Percentiles rank a stretch among this genome's conserved stretches.
Evolutionary conservation across 2,329 filamentous ascomycete species (phyloP).

Genomic region (Fusarium sp.): DNA sequence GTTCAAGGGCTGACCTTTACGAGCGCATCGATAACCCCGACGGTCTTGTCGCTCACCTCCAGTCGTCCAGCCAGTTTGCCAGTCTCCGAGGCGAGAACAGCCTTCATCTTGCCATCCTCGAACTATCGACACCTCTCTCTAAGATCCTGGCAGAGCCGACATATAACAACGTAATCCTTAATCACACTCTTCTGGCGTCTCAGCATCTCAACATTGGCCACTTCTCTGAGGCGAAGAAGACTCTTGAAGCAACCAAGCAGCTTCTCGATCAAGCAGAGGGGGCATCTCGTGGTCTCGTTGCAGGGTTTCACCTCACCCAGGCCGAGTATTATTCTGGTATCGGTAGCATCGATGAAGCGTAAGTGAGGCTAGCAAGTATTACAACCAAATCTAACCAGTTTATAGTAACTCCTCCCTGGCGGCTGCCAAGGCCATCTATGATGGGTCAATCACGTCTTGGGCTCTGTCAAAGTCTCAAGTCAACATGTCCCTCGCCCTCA

Average conservation of each 20-base stretch:
- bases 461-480: constrained; percentile 50
- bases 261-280: constrained; percentile 55
- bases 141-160: constrained; percentile 48
- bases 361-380: constrained; percentile 33
- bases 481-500: constrained; percentile 46
- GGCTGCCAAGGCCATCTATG: constrained; percentile 55
- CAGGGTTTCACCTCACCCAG: constrained; percentile 74
- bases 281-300: constrained; percentile 54
- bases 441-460: constrained; percentile 47
- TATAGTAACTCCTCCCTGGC: constrained; percentile 49
- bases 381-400: constrained; percentile 1
- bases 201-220: constrained; percentile 67
- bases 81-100: constrained; percentile 62
- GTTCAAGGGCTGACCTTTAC: constrained; percentile 56
- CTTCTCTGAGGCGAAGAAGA: constrained; percentile 60
- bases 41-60: constrained; percentile 61
- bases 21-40: constrained; percentile 62
- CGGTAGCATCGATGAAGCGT: constrained; percentile 73
- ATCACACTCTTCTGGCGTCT: constrained; percentile 61
- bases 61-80: constrained; percentile 63
- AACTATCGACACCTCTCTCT: constrained; percentile 59
- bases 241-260: constrained; percentile 69
- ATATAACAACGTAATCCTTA: constrained; percentile 57
- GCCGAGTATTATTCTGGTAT: constrained; percentile 80
- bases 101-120: constrained; percentile 59